Conservation (phyloP, 2,329 filamentous ascomycete genomes). For the Phyllosticta paracitricarpa region DNA sequence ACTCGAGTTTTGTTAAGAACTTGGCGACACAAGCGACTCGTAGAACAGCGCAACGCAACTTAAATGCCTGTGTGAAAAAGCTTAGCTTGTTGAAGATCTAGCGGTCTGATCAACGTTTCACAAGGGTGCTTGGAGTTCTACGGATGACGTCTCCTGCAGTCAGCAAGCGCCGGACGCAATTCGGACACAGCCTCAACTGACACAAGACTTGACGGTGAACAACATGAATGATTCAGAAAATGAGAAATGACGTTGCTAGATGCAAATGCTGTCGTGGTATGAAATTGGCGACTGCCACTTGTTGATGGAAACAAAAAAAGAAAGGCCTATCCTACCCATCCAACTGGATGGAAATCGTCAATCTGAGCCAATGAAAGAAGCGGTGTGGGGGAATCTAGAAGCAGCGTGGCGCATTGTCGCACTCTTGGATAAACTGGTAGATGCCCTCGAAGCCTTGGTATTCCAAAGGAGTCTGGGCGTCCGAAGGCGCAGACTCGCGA, state of each 20-base stretch:
- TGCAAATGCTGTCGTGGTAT: neutral
- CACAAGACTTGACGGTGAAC: neutral
- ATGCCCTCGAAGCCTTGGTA: slow-evolving; percentile 58
- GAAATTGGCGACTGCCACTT: neutral
- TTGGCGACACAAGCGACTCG: neutral
- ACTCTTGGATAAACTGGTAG: slow-evolving; percentile 55
- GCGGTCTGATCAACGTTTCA: neutral
- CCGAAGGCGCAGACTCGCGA: slow-evolving; percentile 20
- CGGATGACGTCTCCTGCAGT: neutral
- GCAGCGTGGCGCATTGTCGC: slow-evolving; percentile 31
- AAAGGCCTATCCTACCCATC: neutral
- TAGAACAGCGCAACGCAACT: neutral
- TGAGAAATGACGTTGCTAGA: neutral
- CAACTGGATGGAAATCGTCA: neutral
- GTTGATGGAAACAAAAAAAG: neutral
- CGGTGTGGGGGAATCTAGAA: neutral
- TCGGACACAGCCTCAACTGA: neutral
- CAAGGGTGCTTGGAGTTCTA: neutral
- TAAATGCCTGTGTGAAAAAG: neutral
- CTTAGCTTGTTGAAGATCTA: neutral
- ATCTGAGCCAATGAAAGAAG: slow-evolving; percentile 3
- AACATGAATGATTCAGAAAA: neutral
- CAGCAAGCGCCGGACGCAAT: neutral
- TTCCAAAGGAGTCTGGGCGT: slow-evolving; percentile 37
- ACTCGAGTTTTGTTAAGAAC: neutral